phyloP scores from a whole-genome alignment of 345 rosid genomes.

The Linum tenue region DNA sequence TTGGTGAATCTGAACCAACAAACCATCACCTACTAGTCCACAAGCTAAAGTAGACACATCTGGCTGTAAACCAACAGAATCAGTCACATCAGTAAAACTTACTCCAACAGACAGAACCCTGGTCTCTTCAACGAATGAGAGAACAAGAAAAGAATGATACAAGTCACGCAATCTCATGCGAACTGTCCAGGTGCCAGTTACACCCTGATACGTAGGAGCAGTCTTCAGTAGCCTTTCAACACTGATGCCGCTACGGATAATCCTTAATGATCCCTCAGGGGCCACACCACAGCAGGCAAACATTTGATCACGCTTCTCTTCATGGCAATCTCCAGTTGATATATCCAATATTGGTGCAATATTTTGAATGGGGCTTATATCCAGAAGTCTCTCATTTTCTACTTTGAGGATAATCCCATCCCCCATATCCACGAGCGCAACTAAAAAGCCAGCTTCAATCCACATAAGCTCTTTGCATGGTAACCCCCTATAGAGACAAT shows the following conservation, averaged over 20 bases:
- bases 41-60: conserved; percentile 93
- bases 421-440: conserved; percentile 83
- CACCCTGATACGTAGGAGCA: conserved; percentile 80
- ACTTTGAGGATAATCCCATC: conserved; percentile 80
- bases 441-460: conserved; percentile 77
- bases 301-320: conserved; percentile 83
- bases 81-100: conserved; percentile 90
- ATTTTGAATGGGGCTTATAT: conserved; percentile 61
- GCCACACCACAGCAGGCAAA: conserved; percentile 95
- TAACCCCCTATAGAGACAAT: conserved; percentile 66
- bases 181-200: conserved; percentile 88
- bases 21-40: conserved; percentile 77
- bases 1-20: conserved; percentile 81
- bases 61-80: conserved; percentile 85
- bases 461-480: conserved; percentile 84
- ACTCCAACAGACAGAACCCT: conserved; percentile 90
- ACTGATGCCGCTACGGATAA: conserved; percentile 73
- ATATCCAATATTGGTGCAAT: conserved; percentile 91
- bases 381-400: conserved; percentile 53
- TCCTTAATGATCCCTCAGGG: conserved; percentile 93
- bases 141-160: conserved; percentile 86
- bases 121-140: conserved; percentile 95
- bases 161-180: conserved; percentile 59
- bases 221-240: conserved; percentile 82
- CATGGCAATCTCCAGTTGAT: conserved; percentile 74